phyloP scores from a whole-genome alignment of 2,329 filamentous ascomycete genomes.

The Zymoseptoria pseudotritici region DNA sequence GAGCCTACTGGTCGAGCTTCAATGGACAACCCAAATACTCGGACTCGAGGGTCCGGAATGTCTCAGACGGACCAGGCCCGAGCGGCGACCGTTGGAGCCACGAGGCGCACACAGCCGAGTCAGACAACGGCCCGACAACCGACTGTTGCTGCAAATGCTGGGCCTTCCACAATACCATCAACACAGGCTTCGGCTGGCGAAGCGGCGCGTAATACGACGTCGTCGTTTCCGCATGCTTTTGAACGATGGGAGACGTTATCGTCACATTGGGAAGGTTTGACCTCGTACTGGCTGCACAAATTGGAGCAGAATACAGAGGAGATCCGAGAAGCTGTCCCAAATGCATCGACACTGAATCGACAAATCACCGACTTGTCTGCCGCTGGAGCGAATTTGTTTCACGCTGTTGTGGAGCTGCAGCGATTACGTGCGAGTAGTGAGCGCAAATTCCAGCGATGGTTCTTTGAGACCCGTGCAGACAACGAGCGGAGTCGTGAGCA shows the following conservation, averaged over 20 bases:
- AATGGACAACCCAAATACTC: conserved; percentile 14
- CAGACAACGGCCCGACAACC: conserved; percentile 21
- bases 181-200: conserved; percentile 9
- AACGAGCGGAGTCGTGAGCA: conserved; percentile 78
- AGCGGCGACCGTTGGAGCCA: conserved; percentile 14
- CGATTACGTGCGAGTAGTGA: conserved; percentile 89
- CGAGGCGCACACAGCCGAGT: conserved; percentile 18
- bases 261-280: conserved; percentile 95
- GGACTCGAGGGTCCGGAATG: conserved; percentile 16
- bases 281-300: conserved; percentile 92
- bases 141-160: conserved; percentile 10
- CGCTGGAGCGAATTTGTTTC: conserved; percentile 92
- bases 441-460: conserved; percentile 97
- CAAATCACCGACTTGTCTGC: conserved; percentile 97
- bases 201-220: conserved; percentile 34
- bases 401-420: conserved; percentile 93
- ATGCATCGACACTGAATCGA: conserved; percentile 80
- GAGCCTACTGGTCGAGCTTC: conserved; percentile 26
- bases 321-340: conserved; percentile 63
- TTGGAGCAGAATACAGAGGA: conserved; percentile 86
- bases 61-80: conserved; percentile 21
- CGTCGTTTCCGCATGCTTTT: conserved; percentile 90
- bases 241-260: conserved; percentile 96
- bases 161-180: conserved; percentile 12
- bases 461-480: conserved; percentile 86